These are phyloP conservation scores for Nemania sp. DNA, from an alignment of 2,329 filamentous ascomycete genomes.

Conservation along the genomic window DNA sequence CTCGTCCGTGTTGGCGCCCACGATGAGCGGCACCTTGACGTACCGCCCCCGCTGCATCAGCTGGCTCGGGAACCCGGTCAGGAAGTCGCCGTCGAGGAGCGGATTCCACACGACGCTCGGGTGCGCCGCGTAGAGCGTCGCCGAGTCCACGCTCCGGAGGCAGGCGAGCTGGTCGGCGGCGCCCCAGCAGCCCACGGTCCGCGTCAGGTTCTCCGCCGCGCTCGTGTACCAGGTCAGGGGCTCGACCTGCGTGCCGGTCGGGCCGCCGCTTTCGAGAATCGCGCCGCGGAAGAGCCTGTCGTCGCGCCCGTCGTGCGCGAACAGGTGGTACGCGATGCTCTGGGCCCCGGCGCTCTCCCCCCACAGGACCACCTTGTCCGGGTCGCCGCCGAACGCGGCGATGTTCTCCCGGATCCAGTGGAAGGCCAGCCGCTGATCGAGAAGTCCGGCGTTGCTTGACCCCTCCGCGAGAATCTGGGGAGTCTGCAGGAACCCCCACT, in stretches of 20 bases:
- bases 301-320: constrained; percentile 60
- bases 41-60: constrained; percentile 49
- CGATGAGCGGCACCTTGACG: constrained; percentile 50
- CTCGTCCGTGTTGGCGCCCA: constrained; percentile 56
- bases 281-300: constrained; percentile 59
- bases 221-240: constrained; percentile 43
- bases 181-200: constrained; percentile 43
- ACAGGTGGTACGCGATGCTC: constrained; percentile 52
- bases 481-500: constrained; percentile 59
- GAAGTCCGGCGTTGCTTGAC: constrained; percentile 54
- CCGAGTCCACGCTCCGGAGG: constrained; percentile 42
- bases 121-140: constrained; percentile 42
- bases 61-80: constrained; percentile 53
- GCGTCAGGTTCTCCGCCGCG: constrained; percentile 43
- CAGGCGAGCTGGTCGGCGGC: constrained; percentile 44
- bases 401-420: constrained; percentile 60
- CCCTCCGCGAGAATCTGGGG: constrained; percentile 48
- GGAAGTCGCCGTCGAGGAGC: constrained; percentile 52
- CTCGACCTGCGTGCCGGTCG: constrained; percentile 40
- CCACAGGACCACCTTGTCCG: constrained; percentile 53
- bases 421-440: constrained; percentile 55
- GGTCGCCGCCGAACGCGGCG: constrained; percentile 54
- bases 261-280: constrained; percentile 57
- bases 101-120: constrained; percentile 49
- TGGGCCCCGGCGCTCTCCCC: constrained; percentile 51